phyloP scores from a whole-genome alignment of 345 rosid species.

The Ceriops tagal region DNA sequence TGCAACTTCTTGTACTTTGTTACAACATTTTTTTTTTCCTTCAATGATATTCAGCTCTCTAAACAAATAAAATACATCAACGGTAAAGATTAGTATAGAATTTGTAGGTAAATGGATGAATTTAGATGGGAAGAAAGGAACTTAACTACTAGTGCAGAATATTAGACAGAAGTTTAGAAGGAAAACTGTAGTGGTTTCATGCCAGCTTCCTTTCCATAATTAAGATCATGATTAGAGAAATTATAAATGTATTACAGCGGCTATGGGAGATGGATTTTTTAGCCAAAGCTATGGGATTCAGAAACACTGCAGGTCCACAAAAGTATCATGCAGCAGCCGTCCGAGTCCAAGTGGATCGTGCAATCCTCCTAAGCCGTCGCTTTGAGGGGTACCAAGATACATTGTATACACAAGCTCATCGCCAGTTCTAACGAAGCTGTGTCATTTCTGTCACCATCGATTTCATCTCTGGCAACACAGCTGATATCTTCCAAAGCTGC shows the following conservation, averaged over 20 bases:
- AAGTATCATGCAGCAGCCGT: constrained; percentile 64
- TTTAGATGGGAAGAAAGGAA: no score
- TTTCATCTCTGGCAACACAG: constrained; percentile 82
- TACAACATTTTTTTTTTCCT: neutral
- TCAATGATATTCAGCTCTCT: neutral
- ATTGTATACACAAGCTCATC: constrained; percentile 64
- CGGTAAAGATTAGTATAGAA: no score
- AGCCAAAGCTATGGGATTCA: constrained; percentile 67
- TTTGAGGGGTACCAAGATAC: constrained; percentile 77
- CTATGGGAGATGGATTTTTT: constrained; percentile 28
- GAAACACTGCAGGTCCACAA: constrained; percentile 76
- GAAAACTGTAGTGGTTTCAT: no score
- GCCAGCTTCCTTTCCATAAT: no score
- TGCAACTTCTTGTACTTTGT: constrained; percentile 47
- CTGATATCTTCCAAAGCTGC: constrained; percentile 75
- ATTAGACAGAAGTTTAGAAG: no score
- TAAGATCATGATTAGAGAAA: no score
- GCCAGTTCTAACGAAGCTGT: constrained; percentile 69
- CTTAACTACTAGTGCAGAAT: no score
- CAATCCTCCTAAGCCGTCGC: constrained; percentile 63
- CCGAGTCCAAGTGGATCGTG: constrained; percentile 59
- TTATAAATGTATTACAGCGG: neutral
- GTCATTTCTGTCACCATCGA: constrained; percentile 65
- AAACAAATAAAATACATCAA: no score
- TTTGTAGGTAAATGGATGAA: no score